Evolutionary conservation across 1,139 yeast species (phyloP).

Genomic region (Yamadazyma triangularis): DNA sequence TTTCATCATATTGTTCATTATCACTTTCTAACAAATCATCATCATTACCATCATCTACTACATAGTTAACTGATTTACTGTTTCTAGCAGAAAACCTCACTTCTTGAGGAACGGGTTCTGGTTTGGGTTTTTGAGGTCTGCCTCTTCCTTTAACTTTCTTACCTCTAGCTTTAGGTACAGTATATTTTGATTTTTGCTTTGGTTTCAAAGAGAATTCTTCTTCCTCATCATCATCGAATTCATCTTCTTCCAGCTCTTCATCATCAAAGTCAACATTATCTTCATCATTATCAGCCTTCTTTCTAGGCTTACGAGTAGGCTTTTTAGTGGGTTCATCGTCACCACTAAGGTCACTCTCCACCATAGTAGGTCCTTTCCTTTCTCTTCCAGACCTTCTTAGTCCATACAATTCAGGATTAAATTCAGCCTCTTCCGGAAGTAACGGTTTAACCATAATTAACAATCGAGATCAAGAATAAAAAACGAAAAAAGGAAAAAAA

Average conservation of each 20-base stretch:
- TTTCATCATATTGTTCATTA: conserved; percentile 39
- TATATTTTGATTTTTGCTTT: conserved; percentile 14
- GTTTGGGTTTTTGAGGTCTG: conserved; percentile 10
- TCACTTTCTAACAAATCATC: conserved; percentile 57
- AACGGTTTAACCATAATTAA: conserved; percentile 3
- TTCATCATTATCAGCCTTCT: conserved; percentile 8
- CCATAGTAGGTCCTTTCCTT: conserved; percentile 36
- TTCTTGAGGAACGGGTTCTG: conserved; percentile 20
- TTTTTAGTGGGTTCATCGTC: conserved; percentile 18
- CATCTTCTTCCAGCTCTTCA: conserved; percentile 12
- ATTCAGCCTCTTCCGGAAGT: conserved; percentile 38
- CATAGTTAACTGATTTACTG: conserved; percentile 66
- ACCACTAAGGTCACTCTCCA: conserved; percentile 40
- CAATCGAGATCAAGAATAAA: too few relatives aligned
- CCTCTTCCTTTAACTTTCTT: conserved; percentile 9
- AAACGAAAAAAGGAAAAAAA: too few relatives aligned
- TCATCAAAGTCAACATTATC: conserved; percentile 6
- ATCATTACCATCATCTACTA: conserved; percentile 67
- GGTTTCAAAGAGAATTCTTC: conserved; percentile 14
- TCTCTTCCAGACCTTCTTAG: conserved; percentile 83
- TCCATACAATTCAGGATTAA: conserved; percentile 88
- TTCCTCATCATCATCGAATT: conserved; percentile 23
- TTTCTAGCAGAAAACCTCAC: conserved; percentile 78
- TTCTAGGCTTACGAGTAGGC: conserved; percentile 1
- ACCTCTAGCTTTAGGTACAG: conserved; percentile 8